Base-by-base conservation (phyloP, 768 basidiomycete genomes). In the Mycena alexandri region DNA sequence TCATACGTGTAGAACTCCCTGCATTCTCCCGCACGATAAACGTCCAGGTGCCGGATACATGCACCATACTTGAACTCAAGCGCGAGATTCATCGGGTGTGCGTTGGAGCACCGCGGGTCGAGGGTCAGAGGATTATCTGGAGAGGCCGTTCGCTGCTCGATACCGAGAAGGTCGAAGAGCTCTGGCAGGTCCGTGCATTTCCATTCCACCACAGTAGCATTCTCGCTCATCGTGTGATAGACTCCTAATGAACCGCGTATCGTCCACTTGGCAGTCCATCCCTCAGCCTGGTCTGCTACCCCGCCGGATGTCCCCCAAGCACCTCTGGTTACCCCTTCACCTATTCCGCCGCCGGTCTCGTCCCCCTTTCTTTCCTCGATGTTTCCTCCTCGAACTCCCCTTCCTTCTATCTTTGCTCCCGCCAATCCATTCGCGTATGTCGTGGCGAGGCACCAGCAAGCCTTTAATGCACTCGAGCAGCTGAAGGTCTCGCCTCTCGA, bases 91-190 rank as follows among this genome's bases (percentile, higher is more conserved):
- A 79, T 62, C 78, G 75, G 19, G 75, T 79, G 24, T 94, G 93
- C 74, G 77, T 83, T 19, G 93, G 93, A 25, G 83, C 81, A 67
- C 93, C 93, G 47, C 83, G 79, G 46, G 82, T 86, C 19, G 87
- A 88, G n/a, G 91, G 92, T 21, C 93, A 94, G 77, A 83, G 90
- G 64, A 83, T 94, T 64, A 89, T 94, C 63, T 93, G 89, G 87
- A 84, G 88, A 72, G 93, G 93, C 22, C 86, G 93, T 51, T 83
- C 84, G 73, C 80, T 94, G 42, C 79, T 75, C 24, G 89, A 94
- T 78, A 81, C 83, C 52, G 91, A 93, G 81, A 86, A 81, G 72
- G 81, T 94, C 17, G 80, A 83, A 61, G 86, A 87, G 48, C 79
- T 94, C 50, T 93, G 93, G 93, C 88, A 88, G 86, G 90, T 90